Conservation (phyloP, 2,329 filamentous ascomycete genomes). For the Davidsoniella neocaledoniae region DNA sequence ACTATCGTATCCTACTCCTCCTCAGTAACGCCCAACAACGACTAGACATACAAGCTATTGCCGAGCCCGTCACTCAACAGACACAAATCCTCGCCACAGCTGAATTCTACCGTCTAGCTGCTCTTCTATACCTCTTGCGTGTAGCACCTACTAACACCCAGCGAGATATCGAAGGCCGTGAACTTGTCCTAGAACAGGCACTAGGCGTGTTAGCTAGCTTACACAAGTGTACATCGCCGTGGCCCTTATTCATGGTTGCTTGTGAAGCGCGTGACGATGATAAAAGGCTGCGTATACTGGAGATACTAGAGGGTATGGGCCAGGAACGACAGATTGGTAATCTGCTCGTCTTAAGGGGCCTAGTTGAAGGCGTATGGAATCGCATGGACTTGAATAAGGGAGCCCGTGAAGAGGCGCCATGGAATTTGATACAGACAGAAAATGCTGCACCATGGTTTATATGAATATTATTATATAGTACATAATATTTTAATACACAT, state of each 20-base stretch:
- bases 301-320: slow-evolving; percentile 26
- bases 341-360: slow-evolving; percentile 24
- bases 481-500: too few species aligned
- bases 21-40: background rate
- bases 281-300: slow-evolving; percentile 24
- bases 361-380: slow-evolving; percentile 30
- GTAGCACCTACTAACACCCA: slow-evolving; percentile 15
- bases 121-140: slow-evolving; percentile 28
- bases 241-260: slow-evolving; percentile 31
- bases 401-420: slow-evolving; percentile 6
- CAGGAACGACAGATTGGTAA: slow-evolving; percentile 28
- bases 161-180: slow-evolving; percentile 10
- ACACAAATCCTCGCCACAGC: slow-evolving; percentile 25
- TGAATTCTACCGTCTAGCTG: slow-evolving; percentile 33
- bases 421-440: slow-evolving; percentile 10
- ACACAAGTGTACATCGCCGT: slow-evolving; percentile 29
- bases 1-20: background rate
- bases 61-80: slow-evolving; percentile 17
- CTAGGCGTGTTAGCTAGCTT: slow-evolving; percentile 22
- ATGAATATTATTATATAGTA: background rate
- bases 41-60: background rate
- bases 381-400: slow-evolving; percentile 23
- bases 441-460: slow-evolving; percentile 15
- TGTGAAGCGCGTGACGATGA: slow-evolving; percentile 27
- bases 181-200: slow-evolving; percentile 20